Evolutionary conservation across 1,139 yeast genomes (phyloP), one percentile per base, ranked within the genome.

Genomic region (Geotrichum restrictum): DNA sequence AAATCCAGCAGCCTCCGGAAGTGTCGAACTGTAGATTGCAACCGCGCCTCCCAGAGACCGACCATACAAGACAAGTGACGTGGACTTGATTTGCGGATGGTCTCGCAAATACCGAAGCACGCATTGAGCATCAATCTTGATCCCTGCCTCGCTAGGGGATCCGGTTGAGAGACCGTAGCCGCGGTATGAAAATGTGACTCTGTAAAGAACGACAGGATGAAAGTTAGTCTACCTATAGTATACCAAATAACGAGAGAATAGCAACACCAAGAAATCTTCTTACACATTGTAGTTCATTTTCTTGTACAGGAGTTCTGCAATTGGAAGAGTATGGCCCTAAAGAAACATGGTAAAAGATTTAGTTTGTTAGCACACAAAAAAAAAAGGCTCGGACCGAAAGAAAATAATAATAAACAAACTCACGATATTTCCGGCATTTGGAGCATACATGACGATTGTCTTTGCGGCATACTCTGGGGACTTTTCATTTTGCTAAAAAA

Each of bases 11-110:
- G 65, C 62, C 36, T 62, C 59, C 34, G 64, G 59, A 21, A 63
- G 58, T 1, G 89, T 76, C 0, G 95, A 91, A 50, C 88, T 79
- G 67, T 89, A 86, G 19, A 89, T 79, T 6, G 95, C 89, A 24
- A 88, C 96, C 0, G 98, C 98, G 1, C 98, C 98, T 24, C 98
- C 98, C 22, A 93, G 74, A 3, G 96, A 87, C 53, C 97, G 76
- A 1, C 98, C 98, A 65, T 89, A 91, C 16, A 89, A 74, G 0
- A 88, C 71, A 3, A 91, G 61, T 6, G 82, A 73, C 1, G 85
- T 76, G 50, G 74, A 69, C 49, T 74, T 72, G 54, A 82, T 76
- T 50, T 75, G 76, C 38, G 75, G 77, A 60, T 84, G 83, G 0
- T 71, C 62, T 0, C 73, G 62, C 8, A 93, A 68, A 62, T 76